These are phyloP conservation scores for Pugionium dolabratum DNA, from an alignment of 345 rosid genomes.

Conservation along the genomic window DNA sequence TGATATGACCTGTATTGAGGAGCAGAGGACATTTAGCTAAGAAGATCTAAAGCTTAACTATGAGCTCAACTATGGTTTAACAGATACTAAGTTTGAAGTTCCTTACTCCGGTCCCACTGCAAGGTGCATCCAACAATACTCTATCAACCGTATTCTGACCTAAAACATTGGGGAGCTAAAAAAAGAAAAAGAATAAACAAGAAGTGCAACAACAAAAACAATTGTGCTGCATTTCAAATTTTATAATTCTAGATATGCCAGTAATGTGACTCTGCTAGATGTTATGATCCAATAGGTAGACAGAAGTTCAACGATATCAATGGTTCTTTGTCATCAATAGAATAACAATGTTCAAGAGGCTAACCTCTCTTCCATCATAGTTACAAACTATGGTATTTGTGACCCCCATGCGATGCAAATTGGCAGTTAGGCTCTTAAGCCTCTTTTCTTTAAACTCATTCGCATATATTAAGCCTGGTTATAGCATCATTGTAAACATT, in stretches of 20 bases:
- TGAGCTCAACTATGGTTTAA: neutral
- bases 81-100: constrained; percentile 22
- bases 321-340: neutral
- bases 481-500: constrained; percentile 22
- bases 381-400: constrained; percentile 87
- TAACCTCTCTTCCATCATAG: constrained; percentile 95
- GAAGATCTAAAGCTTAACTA: neutral
- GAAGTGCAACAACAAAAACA: neutral
- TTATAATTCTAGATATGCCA: neutral
- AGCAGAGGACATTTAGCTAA: constrained; percentile 8
- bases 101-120: constrained; percentile 98
- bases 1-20: constrained; percentile 69
- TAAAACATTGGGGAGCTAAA: constrained; percentile 76
- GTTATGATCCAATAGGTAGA: constrained; percentile 8
- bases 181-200: constrained; percentile 13
- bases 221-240: neutral
- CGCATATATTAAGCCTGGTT: constrained; percentile 78
- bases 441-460: constrained; percentile 84
- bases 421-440: constrained; percentile 83
- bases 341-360: constrained; percentile 33
- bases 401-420: constrained; percentile 93
- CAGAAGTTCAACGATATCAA: neutral
- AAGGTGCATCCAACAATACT: constrained; percentile 94
- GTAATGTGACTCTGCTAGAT: constrained; percentile 1
- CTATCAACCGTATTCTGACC: constrained; percentile 80